These are phyloP conservation scores for Stachybotrys echinatus DNA, from an alignment of 2,329 filamentous ascomycete genomes.

Conservation along the genomic window DNA sequence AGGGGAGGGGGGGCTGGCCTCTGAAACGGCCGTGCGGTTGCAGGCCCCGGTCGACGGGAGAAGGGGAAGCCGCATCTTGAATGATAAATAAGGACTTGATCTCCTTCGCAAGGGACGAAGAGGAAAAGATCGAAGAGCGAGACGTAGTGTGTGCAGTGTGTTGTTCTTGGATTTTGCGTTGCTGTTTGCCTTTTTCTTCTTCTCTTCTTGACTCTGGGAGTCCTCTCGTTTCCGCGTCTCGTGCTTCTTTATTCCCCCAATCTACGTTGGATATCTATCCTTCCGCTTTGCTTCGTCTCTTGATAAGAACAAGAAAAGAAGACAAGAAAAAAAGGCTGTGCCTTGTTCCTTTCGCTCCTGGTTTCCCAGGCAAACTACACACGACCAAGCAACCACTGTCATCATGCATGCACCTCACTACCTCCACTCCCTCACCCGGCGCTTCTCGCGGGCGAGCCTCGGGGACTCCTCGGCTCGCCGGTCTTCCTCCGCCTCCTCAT, in stretches of 20 bases:
- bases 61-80: too few species aligned
- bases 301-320: not conserved
- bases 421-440: slow-evolving; percentile 44
- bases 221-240: not conserved
- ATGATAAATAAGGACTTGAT: not conserved
- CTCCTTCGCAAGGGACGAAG: not conserved
- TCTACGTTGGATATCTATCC: too few species aligned
- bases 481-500: slow-evolving; percentile 38
- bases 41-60: not conserved
- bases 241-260: not conserved
- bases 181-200: too few species aligned
- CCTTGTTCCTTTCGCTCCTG: slow-evolving; percentile 2
- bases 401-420: slow-evolving; percentile 14
- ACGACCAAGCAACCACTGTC: not conserved
- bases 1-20: not conserved
- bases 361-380: not conserved
- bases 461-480: slow-evolving; percentile 47
- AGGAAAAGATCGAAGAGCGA: not conserved
- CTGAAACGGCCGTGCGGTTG: not conserved
- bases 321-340: slow-evolving; percentile 6
- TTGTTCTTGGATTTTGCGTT: not conserved
- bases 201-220: not conserved
- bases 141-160: not conserved
- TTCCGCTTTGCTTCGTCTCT: not conserved
- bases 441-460: slow-evolving; percentile 44